These are phyloP conservation scores for Ogataea saltuana DNA, from an alignment of 805 yeast species.

Conservation along the genomic window DNA sequence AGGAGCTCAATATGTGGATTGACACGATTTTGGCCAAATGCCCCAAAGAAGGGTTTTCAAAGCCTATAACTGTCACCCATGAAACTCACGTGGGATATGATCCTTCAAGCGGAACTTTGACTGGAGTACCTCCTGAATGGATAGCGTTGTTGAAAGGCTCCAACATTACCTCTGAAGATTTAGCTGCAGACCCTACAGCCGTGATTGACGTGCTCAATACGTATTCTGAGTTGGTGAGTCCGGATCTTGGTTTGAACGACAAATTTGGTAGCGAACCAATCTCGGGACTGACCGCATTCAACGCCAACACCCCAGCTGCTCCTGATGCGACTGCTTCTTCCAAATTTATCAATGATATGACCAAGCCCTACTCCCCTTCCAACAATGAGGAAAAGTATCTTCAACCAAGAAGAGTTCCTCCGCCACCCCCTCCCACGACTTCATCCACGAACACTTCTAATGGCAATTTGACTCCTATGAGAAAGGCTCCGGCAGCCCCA, in stretches of 20 bases:
- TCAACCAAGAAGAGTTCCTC: slow-evolving; percentile 39
- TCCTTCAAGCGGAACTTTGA: slow-evolving; percentile 64
- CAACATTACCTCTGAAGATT: slow-evolving; percentile 60
- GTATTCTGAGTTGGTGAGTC: slow-evolving; percentile 45
- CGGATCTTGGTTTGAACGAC: slow-evolving; percentile 37
- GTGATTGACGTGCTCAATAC: slow-evolving; percentile 62
- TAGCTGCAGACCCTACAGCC: slow-evolving; percentile 64
- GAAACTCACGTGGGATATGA: slow-evolving; percentile 88
- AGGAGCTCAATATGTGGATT: slow-evolving; percentile 85
- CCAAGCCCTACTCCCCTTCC: slow-evolving; percentile 32
- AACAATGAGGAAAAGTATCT: slow-evolving; percentile 27
- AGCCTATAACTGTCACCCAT: slow-evolving; percentile 93
- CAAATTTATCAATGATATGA: slow-evolving; percentile 31
- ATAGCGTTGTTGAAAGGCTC: slow-evolving; percentile 55
- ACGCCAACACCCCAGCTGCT: slow-evolving; percentile 5
- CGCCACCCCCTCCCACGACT: slow-evolving; percentile 35
- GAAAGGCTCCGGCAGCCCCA: slow-evolving; percentile 46
- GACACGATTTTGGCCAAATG: slow-evolving; percentile 82
- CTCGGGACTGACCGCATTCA: slow-evolving; percentile 15
- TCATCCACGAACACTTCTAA: slow-evolving; percentile 2
- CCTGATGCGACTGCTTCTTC: slow-evolving; percentile 12
- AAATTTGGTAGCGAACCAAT: slow-evolving; percentile 12
- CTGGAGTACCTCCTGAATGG: slow-evolving; percentile 58
- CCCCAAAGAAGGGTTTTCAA: slow-evolving; percentile 69
- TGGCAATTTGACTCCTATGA: slow-evolving; percentile 37